A percentile compares a stretch with the other conserved stretches of the same genome.
phyloP scores from a whole-genome alignment of 2,329 filamentous ascomycete species.

The Metarhizium album region DNA sequence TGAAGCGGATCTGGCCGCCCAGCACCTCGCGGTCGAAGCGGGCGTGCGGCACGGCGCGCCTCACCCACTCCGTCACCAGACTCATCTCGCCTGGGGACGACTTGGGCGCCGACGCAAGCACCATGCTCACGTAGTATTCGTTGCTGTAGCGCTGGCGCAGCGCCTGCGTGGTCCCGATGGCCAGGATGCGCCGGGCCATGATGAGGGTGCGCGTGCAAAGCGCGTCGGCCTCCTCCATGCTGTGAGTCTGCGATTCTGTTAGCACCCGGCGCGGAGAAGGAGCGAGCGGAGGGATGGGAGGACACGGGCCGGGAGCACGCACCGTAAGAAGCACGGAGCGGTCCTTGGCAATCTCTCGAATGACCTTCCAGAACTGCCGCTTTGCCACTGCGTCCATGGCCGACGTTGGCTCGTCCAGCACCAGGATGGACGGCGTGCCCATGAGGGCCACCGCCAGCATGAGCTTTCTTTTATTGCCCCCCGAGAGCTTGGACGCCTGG shows the following conservation, averaged over 20 bases:
- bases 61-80: constrained; percentile 55
- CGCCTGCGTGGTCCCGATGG: constrained; percentile 63
- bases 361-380: constrained; percentile 76
- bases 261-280: neutral
- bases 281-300: neutral
- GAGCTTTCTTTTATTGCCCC: constrained; percentile 80
- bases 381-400: constrained; percentile 83
- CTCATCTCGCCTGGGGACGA: constrained; percentile 60
- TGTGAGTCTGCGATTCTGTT: constrained; percentile 49
- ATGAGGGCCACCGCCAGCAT: constrained; percentile 76
- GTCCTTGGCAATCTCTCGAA: constrained; percentile 59
- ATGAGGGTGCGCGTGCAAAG: constrained; percentile 78
- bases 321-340: constrained; percentile 64
- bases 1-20: constrained; percentile 79
- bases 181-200: constrained; percentile 76
- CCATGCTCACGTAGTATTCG: constrained; percentile 69
- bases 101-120: constrained; percentile 63
- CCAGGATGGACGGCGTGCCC: constrained; percentile 70
- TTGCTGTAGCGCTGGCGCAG: constrained; percentile 68
- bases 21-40: constrained; percentile 63
- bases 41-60: constrained; percentile 48
- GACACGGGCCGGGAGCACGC: constrained; percentile 1
- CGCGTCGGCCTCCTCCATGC: constrained; percentile 90
- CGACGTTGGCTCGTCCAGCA: constrained; percentile 74
- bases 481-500: constrained; percentile 65